Conservation (phyloP, 192 early-diverging fungal genomes). For the Mortierella alpina region DNA sequence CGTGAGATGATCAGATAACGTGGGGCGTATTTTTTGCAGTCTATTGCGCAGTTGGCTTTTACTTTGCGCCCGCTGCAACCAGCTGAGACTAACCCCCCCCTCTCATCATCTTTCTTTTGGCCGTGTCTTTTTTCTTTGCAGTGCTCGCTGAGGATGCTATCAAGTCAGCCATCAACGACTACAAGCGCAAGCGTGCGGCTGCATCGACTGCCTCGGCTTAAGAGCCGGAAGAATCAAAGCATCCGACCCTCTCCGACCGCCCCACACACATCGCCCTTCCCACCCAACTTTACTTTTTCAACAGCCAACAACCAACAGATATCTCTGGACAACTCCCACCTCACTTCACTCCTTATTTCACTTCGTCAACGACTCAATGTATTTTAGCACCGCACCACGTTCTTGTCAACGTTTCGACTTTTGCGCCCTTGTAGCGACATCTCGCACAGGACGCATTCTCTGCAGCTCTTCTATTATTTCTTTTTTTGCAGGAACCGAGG, state of each 20-base stretch:
- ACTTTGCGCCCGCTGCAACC: too few relatives aligned
- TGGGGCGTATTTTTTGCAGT: neutral
- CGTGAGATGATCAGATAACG: slow-evolving; percentile 25
- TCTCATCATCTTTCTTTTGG: slow-evolving; percentile 18
- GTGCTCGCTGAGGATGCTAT: slow-evolving; percentile 99
- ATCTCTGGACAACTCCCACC: neutral
- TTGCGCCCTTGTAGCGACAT: too few relatives aligned
- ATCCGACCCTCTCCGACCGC: slow-evolving; percentile 3
- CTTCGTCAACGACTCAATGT: too few relatives aligned
- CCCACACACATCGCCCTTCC: neutral
- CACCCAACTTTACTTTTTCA: neutral
- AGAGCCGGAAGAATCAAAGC: neutral
- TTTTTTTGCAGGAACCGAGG: too few relatives aligned
- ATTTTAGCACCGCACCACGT: too few relatives aligned
- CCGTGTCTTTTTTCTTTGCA: slow-evolving; percentile 53
- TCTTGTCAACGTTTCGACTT: too few relatives aligned
- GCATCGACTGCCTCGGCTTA: slow-evolving; percentile 21
- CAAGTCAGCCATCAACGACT: slow-evolving; percentile 98
- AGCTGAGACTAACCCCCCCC: slow-evolving; percentile 1
- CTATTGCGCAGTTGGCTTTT: neutral
- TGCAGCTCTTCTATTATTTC: too few relatives aligned
- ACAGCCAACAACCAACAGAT: neutral
- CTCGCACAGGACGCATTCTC: too few relatives aligned
- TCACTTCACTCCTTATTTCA: neutral
- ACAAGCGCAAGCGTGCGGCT: slow-evolving; percentile 81